Evolutionary conservation across 2,329 filamentous ascomycete genomes (phyloP).

Genomic region (Ascocoryne sarcoides): DNA sequence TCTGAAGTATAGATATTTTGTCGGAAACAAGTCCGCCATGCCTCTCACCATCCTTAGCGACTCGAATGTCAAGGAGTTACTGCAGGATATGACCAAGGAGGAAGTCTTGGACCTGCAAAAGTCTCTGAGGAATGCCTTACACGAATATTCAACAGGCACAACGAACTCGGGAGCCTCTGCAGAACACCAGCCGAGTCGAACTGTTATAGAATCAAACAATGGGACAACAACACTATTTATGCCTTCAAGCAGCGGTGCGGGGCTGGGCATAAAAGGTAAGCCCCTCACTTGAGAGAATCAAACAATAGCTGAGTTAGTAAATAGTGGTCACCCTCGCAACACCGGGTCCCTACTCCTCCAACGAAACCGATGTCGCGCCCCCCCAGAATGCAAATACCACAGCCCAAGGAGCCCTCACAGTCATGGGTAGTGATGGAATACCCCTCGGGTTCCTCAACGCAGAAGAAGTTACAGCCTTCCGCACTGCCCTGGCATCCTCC

Average conservation of each 20-base stretch:
- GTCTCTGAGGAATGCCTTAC: constrained; percentile 42
- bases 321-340: constrained; percentile 55
- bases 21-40: constrained; percentile 39
- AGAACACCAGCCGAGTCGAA: constrained; percentile 47
- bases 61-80: constrained; percentile 43
- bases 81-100: constrained; percentile 43
- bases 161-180: constrained; percentile 30
- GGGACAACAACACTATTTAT: constrained; percentile 62
- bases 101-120: constrained; percentile 46
- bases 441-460: constrained; percentile 64
- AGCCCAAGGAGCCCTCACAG: constrained; percentile 52
- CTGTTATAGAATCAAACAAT: constrained; percentile 39
- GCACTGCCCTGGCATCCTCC: constrained; percentile 65
- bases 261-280: constrained; percentile 60
- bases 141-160: constrained; percentile 52
- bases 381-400: constrained; percentile 42
- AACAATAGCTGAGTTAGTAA: constrained; percentile 6
- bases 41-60: constrained; percentile 51
- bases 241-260: constrained; percentile 56
- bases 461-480: constrained; percentile 67
- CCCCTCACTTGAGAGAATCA: not conserved
- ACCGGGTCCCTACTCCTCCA: constrained; percentile 24
- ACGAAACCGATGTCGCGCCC: constrained; percentile 2
- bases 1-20: no score
- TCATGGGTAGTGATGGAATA: constrained; percentile 54